These are phyloP conservation scores for Rubia balearica DNA, from an alignment of 305 asterid species.

Conservation along the genomic window DNA sequence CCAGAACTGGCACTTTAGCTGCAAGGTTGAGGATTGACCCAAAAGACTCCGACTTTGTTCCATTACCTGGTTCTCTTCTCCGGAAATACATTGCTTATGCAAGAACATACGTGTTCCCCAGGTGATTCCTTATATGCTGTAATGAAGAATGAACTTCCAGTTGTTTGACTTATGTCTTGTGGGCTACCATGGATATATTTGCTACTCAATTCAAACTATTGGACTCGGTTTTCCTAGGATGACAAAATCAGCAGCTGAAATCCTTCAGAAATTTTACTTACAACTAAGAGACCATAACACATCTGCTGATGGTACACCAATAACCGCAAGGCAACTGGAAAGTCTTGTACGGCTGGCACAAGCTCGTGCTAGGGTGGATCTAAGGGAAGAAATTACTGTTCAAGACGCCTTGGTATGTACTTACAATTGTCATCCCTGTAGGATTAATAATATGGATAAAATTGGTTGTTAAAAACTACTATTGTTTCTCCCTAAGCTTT, in stretches of 20 bases:
- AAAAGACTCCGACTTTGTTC: conserved; percentile 72
- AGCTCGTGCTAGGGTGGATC: conserved; percentile 95
- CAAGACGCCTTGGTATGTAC: conserved; percentile 76
- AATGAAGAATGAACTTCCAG: neutral
- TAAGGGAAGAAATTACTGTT: conserved; percentile 74
- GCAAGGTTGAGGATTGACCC: conserved; percentile 82
- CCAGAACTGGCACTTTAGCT: conserved; percentile 50
- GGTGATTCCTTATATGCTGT: conserved; percentile 37
- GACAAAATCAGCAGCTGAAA: conserved; percentile 91
- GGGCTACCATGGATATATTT: conserved; percentile 10
- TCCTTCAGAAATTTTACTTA: conserved; percentile 86
- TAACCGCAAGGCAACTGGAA: conserved; percentile 96
- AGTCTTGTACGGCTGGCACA: conserved; percentile 91
- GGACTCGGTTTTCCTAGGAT: conserved; percentile 45
- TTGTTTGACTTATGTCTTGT: neutral
- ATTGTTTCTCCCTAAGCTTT: neutral
- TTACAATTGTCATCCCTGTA: conserved; percentile 14
- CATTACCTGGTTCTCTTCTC: conserved; percentile 87
- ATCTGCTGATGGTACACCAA: conserved; percentile 87
- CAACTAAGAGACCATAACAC: conserved; percentile 70
- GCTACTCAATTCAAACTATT: conserved; percentile 19
- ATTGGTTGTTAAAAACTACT: neutral
- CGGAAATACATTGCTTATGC: conserved; percentile 97
- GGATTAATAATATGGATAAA: neutral
- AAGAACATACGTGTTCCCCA: conserved; percentile 69